Percentiles rank a stretch among this genome's conserved stretches.
phyloP scores from a whole-genome alignment of 192 early-diverging fungal genomes.

The Phycomyces nitens region DNA sequence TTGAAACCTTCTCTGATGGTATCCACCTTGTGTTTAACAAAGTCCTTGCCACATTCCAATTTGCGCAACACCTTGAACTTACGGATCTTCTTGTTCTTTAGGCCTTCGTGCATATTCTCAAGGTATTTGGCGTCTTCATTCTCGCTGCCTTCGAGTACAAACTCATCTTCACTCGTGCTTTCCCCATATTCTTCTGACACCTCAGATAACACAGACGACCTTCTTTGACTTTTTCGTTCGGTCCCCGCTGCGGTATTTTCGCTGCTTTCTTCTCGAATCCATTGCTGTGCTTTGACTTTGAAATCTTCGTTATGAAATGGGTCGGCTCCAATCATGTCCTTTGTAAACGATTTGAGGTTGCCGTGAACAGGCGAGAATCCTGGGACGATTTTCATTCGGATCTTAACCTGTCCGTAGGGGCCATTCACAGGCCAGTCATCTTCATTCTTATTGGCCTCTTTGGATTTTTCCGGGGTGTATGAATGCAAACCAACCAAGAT shows the following conservation, averaged over 20 bases:
- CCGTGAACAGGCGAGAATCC: slow-evolving; percentile 27
- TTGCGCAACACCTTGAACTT: slow-evolving; percentile 23
- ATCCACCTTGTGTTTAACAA: slow-evolving; percentile 25
- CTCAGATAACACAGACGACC: neutral
- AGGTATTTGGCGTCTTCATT: slow-evolving; percentile 12
- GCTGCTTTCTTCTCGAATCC: slow-evolving; percentile 13
- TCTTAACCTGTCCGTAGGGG: slow-evolving; percentile 5
- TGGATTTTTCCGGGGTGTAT: neutral
- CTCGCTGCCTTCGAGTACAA: neutral
- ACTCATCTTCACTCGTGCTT: slow-evolving; percentile 3
- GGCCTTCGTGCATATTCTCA: slow-evolving; percentile 8
- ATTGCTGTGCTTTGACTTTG: slow-evolving; percentile 13
- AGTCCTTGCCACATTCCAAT: slow-evolving; percentile 19
- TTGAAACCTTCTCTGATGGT: slow-evolving; percentile 21
- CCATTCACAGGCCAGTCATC: slow-evolving; percentile 16
- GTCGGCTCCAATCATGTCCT: slow-evolving; percentile 29
- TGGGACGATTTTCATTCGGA: slow-evolving; percentile 22
- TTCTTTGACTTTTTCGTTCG: neutral
- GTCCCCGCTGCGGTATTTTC: neutral
- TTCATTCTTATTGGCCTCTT: slow-evolving; percentile 26
- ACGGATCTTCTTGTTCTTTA: slow-evolving; percentile 10
- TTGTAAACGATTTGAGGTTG: slow-evolving; percentile 11
- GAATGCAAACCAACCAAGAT: slow-evolving; percentile 13
- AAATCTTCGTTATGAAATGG: slow-evolving; percentile 21
- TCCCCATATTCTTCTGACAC: slow-evolving; percentile 4